Percentiles rank a stretch among this genome's conserved stretches.
Evolutionary conservation across 108 stramenopile species (phyloP).

Genomic region (Skeletonema costatum): DNA sequence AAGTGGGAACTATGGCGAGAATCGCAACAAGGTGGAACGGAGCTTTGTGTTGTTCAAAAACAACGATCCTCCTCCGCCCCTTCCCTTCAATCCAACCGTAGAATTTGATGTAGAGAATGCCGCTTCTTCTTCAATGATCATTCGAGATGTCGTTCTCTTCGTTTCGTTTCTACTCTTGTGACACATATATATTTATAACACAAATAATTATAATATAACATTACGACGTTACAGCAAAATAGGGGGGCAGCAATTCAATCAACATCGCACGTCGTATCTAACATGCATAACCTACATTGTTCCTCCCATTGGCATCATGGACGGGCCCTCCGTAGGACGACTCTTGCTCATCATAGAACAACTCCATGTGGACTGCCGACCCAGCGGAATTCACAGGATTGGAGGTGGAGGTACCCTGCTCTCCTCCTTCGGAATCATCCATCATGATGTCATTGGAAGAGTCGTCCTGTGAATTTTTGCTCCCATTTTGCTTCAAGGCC

Average conservation of each 20-base stretch:
- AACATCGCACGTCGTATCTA: neutral
- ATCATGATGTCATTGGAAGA: slow-evolving; percentile 7
- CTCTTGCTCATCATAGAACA: slow-evolving; percentile 26
- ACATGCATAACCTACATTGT: slow-evolving; percentile 3
- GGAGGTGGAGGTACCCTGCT: neutral
- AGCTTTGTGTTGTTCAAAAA: slow-evolving; percentile 36
- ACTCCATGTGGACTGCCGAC: slow-evolving; percentile 29
- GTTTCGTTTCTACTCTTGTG: neutral
- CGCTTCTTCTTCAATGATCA: neutral
- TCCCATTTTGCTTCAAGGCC: slow-evolving; percentile 45
- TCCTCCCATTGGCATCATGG: neutral
- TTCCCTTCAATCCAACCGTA: neutral
- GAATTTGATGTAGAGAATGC: neutral
- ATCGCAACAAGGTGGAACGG: slow-evolving; percentile 25
- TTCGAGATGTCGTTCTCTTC: neutral
- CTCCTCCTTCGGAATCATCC: slow-evolving; percentile 5
- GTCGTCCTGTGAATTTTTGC: slow-evolving; percentile 4
- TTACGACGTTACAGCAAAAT: neutral
- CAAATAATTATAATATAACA: neutral
- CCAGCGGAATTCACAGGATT: slow-evolving; percentile 3
- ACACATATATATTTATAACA: neutral
- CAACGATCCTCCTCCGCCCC: neutral
- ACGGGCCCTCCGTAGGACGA: neutral
- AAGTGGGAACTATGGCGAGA: slow-evolving; percentile 33
- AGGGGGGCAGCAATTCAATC: neutral